phyloP scores from a whole-genome alignment of 371 early-diverging fungal species.

The Circinella minor region DNA sequence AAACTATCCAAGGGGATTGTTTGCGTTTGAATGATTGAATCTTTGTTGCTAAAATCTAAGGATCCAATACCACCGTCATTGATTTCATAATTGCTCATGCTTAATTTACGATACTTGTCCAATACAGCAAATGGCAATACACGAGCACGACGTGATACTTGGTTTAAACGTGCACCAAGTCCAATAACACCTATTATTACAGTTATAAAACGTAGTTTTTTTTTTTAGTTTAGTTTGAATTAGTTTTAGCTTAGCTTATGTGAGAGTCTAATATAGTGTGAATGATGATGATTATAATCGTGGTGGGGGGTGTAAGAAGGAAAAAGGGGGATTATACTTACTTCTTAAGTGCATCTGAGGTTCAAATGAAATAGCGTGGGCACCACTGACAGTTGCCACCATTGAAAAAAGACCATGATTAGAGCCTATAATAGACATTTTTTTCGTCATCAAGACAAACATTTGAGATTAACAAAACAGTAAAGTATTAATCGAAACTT shows the following conservation, averaged over 20 bases:
- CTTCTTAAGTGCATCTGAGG: conserved; percentile 52
- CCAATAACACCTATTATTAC: conserved; percentile 41
- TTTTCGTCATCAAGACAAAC: no score
- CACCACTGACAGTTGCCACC: conserved; percentile 52
- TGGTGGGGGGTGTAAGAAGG: no score
- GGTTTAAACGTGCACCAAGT: conserved; percentile 43
- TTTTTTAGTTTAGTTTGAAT: no score
- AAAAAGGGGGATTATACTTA: conserved; percentile 10
- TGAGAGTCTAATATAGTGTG: no score
- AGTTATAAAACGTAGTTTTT: no score
- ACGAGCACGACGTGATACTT: conserved; percentile 41
- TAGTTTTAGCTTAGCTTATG: no score
- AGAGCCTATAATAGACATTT: conserved; percentile 29
- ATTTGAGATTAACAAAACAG: no score
- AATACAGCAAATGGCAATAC: conserved; percentile 51
- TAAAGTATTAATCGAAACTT: no score
- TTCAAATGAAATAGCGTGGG: conserved; percentile 52
- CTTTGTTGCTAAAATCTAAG: conserved; percentile 32
- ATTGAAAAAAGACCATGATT: conserved; percentile 56
- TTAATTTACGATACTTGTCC: conserved; percentile 41
- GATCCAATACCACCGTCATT: conserved; percentile 49
- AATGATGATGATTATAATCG: no score
- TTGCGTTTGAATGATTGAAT: conserved; percentile 35
- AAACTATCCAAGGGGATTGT: conserved; percentile 48
- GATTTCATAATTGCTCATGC: conserved; percentile 45